Conservation (phyloP, 1,284 basidiomycete species). For the Tremellales sp. region DNA sequence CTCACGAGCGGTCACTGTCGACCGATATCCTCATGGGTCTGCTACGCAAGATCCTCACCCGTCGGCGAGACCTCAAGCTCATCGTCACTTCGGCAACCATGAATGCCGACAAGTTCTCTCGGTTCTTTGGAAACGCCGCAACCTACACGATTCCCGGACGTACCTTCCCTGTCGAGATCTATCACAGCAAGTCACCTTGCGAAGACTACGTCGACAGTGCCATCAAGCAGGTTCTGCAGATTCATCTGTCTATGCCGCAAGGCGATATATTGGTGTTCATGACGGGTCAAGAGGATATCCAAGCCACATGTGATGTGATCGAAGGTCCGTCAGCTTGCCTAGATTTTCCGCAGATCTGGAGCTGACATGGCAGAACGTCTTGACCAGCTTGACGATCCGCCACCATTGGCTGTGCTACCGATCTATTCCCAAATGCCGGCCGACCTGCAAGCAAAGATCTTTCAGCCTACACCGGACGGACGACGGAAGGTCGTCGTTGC, state of each 20-base stretch:
- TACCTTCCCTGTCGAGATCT: conserved; percentile 97
- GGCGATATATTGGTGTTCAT: conserved; percentile 98
- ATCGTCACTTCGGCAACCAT: conserved; percentile 99
- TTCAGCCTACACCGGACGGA: conserved; percentile 89
- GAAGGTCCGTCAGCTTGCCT: no score
- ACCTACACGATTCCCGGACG: conserved; percentile 96
- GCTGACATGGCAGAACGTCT: conserved; percentile 72
- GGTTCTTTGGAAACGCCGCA: conserved; percentile 91
- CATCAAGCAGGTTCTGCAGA: conserved; percentile 95
- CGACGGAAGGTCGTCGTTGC: conserved; percentile 95
- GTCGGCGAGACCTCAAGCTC: conserved; percentile 86
- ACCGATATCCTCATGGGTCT: conserved; percentile 98
- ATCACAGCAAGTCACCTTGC: conserved; percentile 93
- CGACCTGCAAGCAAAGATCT: conserved; percentile 96
- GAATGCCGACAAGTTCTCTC: conserved; percentile 98
- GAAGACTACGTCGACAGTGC: conserved; percentile 98
- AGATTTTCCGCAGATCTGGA: conserved; percentile 16
- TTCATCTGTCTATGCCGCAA: conserved; percentile 87
- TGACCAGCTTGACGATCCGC: conserved; percentile 82
- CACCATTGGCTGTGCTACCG: conserved; percentile 80
- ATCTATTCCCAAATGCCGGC: conserved; percentile 99
- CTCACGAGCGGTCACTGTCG: conserved; percentile 91
- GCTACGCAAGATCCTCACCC: conserved; percentile 82
- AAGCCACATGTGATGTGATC: conserved; percentile 86
- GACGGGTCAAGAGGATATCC: conserved; percentile 99